Evolutionary conservation across 164 flowering plant species (phyloP), one percentile per base, ranked within the genome.

Genomic region (Echeveria elegans): DNA sequence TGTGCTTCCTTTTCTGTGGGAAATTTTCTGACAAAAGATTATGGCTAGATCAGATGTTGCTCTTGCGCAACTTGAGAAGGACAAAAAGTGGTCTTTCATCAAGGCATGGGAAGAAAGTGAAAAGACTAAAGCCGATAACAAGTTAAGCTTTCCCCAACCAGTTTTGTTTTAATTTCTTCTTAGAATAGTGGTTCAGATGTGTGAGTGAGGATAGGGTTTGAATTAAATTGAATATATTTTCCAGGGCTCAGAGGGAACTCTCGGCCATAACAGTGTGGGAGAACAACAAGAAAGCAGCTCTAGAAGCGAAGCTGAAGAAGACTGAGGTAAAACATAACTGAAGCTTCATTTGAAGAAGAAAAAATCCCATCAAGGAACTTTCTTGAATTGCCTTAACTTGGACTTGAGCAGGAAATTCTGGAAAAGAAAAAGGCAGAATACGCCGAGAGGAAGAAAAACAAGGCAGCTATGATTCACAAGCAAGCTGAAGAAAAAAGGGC

Each of bases 181-280:
- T n/a, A n/a, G n/a, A n/a, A n/a, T n/a, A n/a, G n/a, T n/a, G n/a
- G n/a, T n/a, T n/a, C n/a, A n/a, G n/a, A n/a, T n/a, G n/a, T 38
- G 41, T 8, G 41, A 14, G 8, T 38, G 41, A 38, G 8, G 41
- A 38, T 38, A 38, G 41, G 12, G 41, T 38, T 38, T 38, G 0
- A 18, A 14, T 43, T 14, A n/a, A 0, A 0, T 41, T 71, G 43
- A 31, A 70, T 69, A 67, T 65, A 12, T 52, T 71, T 48, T 65
- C 69, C 87, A 91, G 97, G 79, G 91, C 93, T 7, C 76, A 79
- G 53, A 86, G 81, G 64, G 82, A 83, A 74, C 68, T 83, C 34
- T 80, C 93, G 31, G 62, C 68, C 18, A 72, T 89, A 61, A 68
- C 18, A 24, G 71, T 96, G 21, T 87, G 96, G 97, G 97, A 91